Evolutionary conservation across 2,329 filamentous ascomycete species (phyloP).

Genomic region (Diaporthe eres): DNA sequence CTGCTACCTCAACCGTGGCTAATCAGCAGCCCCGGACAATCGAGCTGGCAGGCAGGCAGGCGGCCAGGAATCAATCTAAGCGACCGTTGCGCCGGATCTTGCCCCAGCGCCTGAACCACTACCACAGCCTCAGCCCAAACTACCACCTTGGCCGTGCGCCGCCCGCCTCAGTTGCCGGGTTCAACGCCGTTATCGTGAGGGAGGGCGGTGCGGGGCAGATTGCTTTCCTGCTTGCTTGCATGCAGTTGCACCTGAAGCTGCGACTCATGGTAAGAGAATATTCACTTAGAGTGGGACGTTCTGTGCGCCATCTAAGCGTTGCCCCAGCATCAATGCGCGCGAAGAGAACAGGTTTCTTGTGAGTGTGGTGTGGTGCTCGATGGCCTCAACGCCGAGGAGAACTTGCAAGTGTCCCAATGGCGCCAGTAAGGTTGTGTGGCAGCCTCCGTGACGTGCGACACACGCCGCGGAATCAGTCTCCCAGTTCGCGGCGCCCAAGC

Average conservation of each 20-base stretch:
- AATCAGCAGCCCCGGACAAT: background rate
- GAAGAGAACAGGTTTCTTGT: background rate
- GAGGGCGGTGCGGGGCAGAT: background rate
- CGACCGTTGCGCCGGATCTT: background rate
- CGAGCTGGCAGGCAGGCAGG: background rate
- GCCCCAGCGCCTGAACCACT: background rate
- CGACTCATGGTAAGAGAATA: background rate
- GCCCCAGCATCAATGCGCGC: conserved; percentile 8
- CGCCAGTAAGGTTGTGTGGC: background rate
- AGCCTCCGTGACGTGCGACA: background rate
- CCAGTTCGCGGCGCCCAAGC: background rate
- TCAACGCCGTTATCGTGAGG: background rate
- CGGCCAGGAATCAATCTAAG: background rate
- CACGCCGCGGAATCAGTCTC: conserved; percentile 6
- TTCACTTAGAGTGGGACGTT: background rate
- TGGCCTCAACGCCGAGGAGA: background rate
- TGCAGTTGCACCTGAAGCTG: background rate
- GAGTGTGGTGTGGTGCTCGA: background rate
- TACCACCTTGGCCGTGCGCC: conserved; percentile 22
- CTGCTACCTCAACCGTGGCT: background rate
- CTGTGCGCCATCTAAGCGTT: background rate
- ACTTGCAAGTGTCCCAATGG: too few relatives aligned
- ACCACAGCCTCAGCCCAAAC: conserved; percentile 18
- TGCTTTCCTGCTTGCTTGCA: too few relatives aligned
- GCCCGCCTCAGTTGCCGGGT: background rate